Base-by-base conservation (phyloP, 106 monocot species). In the Allium cepa region DNA sequence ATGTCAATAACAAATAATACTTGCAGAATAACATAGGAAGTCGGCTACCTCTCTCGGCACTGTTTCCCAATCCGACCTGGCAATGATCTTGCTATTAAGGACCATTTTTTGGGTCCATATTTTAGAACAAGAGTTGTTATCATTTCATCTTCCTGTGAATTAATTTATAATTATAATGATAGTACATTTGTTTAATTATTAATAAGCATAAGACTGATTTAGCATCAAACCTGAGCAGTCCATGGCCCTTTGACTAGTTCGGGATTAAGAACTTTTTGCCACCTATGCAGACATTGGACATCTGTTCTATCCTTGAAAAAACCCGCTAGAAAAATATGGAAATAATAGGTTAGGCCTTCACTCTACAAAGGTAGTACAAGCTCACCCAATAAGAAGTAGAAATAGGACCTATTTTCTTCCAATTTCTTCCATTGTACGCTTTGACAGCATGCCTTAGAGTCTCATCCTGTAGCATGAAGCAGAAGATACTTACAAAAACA, bases 261-360 rank as follows among this genome's bases (percentile, higher is more conserved):
- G 10, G 95, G 95, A 80, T 95, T 95, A 64, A 95, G 91, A 88
- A 95, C 95, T 69, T 95, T 95, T 70, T 95, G 95, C 95, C 95
- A 95, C 22, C 91, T 72, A 83, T 95, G 95, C 28, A 95, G 81
- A 62, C 95, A 95, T 78, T 95, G 95, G 47, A 95, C 95, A 79
- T 95, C 95, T 51, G 95, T 84, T 72, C 95, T 91, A 76, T 83
- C 88, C 17, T 79, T 79, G 53, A 95, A 81, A 77, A 57, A 83
- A 74, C 88, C 87, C 70, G 95, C 91, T 95, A 88, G 36, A 80
- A 7, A 47, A n/a, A 46, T 13, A 59, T 14, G n/a, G 22, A 48
- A 66, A 50, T 48, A 69, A n/a, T 46, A 59, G 36, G 7, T 9
- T 50, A 16, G 46, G 78, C 49, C n/a, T 10, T 71, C 52, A 11